Evolutionary conservation across 768 basidiomycete species (phyloP), one percentile per base, ranked within the genome.

Genomic region (Lentinula lateritia): DNA sequence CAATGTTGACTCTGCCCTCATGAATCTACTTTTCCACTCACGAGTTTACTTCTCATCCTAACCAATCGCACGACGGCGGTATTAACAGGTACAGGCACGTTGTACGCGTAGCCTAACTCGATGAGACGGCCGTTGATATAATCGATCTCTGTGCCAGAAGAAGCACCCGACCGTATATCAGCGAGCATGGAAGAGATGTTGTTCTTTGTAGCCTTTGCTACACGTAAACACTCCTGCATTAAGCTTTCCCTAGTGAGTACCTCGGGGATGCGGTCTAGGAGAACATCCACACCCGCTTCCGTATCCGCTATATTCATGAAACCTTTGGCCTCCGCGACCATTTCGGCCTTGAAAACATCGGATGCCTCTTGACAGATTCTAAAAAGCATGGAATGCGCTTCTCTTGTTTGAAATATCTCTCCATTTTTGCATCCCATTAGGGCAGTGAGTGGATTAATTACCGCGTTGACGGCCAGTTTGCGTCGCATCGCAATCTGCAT

Each of bases 361-460:
- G 85, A 77, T 7, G 89, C 90, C 72, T 98, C 96, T n/a, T 67
- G 39, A 65, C 90, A 89, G n/a, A 97, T 72, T 42, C 75, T 70
- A 1, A 67, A 58, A 55, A 85, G 72, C 41, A 95, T 71, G 28
- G 74, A 72, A 2, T 68, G 64, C 2, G 85, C 80, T 12, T 75
- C 72, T 0, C 66, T 55, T 8, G 81, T 73, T 6, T 70, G 71
- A 68, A 90, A 80, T 18, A 96, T 72, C 1, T 86, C 84, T 16
- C 93, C 93, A 70, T 96, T 96, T 55, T 83, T 79, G 67, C 93
- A 90, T 35, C 85, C 84, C 63, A 93, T 75, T 23, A 98, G 70
- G 8, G 92, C 90, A 0, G 94, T 92, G 60, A 98, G 80, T 1
- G 96, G 87, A 68, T 97, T 94, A 72, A 98, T 83, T 66, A 86